phyloP scores from a whole-genome alignment of 176 grass and related monocot genomes.

The Zea mays region DNA sequence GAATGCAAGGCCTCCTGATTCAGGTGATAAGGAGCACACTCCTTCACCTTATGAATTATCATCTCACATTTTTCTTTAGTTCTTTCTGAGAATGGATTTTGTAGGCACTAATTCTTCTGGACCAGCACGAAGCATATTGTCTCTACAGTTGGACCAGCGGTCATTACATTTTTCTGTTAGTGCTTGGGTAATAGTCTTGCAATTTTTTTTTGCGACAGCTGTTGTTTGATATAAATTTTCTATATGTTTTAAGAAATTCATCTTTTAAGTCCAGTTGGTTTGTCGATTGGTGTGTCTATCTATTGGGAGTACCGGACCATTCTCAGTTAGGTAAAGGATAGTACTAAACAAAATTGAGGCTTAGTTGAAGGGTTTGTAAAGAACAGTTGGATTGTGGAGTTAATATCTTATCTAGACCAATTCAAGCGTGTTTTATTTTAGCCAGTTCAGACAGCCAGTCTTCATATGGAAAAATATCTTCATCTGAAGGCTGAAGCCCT shows the following conservation, averaged over 20 bases:
- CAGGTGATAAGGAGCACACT: conserved; percentile 52
- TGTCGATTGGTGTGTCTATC: background rate
- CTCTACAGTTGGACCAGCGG: conserved; percentile 67
- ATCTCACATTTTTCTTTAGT: background rate
- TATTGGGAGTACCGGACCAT: background rate
- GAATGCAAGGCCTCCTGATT: conserved; percentile 57
- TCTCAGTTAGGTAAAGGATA: conserved; percentile 5
- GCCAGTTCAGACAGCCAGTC: background rate
- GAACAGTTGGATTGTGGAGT: conserved; percentile 11
- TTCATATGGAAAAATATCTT: conserved; percentile 18
- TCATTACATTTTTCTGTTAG: conserved; percentile 82
- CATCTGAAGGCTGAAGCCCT: conserved; percentile 14
- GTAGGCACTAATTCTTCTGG: conserved; percentile 51
- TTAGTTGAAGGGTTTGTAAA: conserved; percentile 13
- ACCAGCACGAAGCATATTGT: conserved; percentile 41
- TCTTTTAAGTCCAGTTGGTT: background rate
- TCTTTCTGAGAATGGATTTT: conserved; percentile 35
- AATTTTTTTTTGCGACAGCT: conserved; percentile 13
- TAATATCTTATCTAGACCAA: conserved; percentile 16
- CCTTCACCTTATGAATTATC: conserved; percentile 2
- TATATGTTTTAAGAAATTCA: conserved; percentile 15
- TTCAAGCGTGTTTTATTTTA: conserved; percentile 1
- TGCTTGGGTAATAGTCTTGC: conserved; percentile 82
- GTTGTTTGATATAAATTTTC: conserved; percentile 22
- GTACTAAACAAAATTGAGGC: background rate